Percentiles rank a stretch among this genome's conserved stretches.
Conservation (phyloP, 495 filamentous ascomycete species). For the Trichocladium uniseriatum region DNA sequence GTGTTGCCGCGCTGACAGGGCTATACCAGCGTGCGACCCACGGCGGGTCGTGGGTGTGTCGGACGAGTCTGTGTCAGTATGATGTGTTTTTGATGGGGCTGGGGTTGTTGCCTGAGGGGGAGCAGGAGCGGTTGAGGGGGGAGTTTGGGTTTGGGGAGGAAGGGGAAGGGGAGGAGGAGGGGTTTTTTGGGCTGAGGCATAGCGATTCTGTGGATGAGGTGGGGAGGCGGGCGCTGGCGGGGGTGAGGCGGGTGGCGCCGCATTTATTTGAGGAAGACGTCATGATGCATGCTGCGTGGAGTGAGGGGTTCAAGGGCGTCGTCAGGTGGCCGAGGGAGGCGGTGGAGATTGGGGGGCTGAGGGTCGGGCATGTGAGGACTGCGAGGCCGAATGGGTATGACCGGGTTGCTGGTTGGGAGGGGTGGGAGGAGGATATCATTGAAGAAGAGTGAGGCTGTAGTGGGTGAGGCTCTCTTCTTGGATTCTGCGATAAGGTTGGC, state of each 20-base stretch:
- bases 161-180: conserved; percentile 30
- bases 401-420: conserved; percentile 38
- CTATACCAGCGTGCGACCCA: conserved; percentile 51
- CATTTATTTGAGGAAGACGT: conserved; percentile 35
- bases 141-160: conserved; percentile 3
- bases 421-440: conserved; percentile 33
- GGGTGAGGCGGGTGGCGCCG: conserved; percentile 47
- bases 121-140: conserved; percentile 47
- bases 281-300: conserved; percentile 40
- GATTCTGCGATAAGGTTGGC: too few species aligned
- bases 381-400: conserved; percentile 52
- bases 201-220: conserved; percentile 66
- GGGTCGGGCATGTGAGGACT: conserved; percentile 44
- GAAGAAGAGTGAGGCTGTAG: neutral
- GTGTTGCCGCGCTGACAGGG: conserved; percentile 53
- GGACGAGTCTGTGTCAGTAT: conserved; percentile 51
- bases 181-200: conserved; percentile 59
- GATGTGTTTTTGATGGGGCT: conserved; percentile 58
- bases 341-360: conserved; percentile 41
- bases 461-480: neutral
- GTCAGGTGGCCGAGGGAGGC: conserved; percentile 44
- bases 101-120: conserved; percentile 47
- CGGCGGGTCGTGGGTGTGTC: conserved; percentile 57
- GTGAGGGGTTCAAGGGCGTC: conserved; percentile 40
- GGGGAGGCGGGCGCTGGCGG: conserved; percentile 52